Percentiles rank a stretch among this genome's conserved stretches.
Conservation (phyloP, 202 grass and related monocot species). For the Alloteropsis angusta region DNA sequence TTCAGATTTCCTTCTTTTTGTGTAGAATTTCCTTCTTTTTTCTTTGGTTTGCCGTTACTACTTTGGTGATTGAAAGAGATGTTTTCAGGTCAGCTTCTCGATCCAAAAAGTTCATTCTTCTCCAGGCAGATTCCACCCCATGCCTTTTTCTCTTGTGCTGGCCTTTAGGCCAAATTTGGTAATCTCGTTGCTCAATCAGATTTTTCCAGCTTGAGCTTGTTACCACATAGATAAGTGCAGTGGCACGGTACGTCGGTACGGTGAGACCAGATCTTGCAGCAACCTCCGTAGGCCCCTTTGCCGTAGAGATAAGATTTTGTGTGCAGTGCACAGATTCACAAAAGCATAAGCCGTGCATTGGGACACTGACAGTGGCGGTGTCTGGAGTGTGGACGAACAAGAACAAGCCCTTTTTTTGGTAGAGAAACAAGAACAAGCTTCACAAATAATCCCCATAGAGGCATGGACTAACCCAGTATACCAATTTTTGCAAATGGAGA, state of each 20-base stretch:
- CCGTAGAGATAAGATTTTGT: background rate
- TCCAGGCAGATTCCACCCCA: background rate
- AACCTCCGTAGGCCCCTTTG: background rate
- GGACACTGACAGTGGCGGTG: background rate
- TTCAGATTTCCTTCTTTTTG: background rate
- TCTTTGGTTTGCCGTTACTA: background rate
- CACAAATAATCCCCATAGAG: too few relatives aligned
- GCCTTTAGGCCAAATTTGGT: background rate
- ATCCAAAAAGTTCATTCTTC: background rate
- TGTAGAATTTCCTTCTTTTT: background rate
- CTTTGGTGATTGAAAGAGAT: background rate
- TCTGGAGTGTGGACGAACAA: background rate
- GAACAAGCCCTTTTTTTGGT: too few relatives aligned
- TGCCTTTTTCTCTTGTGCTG: background rate
- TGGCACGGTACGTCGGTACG: background rate
- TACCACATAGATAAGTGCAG: background rate
- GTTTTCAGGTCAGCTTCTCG: background rate
- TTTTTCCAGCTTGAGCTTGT: background rate
- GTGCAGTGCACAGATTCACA: background rate
- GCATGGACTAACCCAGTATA: too few relatives aligned
- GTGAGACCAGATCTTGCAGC: background rate
- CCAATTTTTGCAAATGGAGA: background rate
- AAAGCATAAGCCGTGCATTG: background rate
- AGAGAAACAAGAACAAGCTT: background rate
- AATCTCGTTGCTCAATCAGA: background rate